Evolutionary conservation across 768 basidiomycete genomes (phyloP).

Genomic region (Phlebiopsis gigantea): DNA sequence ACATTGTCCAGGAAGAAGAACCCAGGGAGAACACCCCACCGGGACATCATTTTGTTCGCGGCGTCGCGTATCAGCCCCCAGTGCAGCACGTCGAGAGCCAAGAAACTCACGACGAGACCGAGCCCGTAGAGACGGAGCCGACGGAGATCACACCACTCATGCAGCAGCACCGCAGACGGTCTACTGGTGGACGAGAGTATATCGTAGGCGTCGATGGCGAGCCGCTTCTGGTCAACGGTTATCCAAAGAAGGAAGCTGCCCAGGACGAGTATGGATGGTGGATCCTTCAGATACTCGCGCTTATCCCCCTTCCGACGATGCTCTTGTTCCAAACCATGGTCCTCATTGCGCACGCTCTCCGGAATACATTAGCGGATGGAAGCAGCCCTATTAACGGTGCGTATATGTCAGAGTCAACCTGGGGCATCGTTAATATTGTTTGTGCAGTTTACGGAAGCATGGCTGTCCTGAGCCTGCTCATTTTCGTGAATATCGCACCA

Average conservation of each 20-base stretch:
- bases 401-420: constrained; percentile 17
- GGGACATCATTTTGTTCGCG: constrained; percentile 18
- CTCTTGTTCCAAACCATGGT: constrained; percentile 47
- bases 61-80: constrained; percentile 19
- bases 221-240: constrained; percentile 6
- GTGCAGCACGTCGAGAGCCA: constrained; percentile 14
- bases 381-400: constrained; percentile 43
- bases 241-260: constrained; percentile 6
- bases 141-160: constrained; percentile 59
- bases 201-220: constrained; percentile 13
- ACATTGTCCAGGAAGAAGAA: constrained; percentile 12
- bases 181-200: constrained; percentile 18
- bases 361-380: constrained; percentile 63
- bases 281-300: constrained; percentile 52
- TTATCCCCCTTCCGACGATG: constrained; percentile 48
- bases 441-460: constrained; percentile 44
- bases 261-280: constrained; percentile 41
- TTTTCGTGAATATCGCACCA: constrained; percentile 57
- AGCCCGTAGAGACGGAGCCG: constrained; percentile 32
- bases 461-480: constrained; percentile 41
- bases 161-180: constrained; percentile 22
- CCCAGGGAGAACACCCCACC: constrained; percentile 7
- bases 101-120: constrained; percentile 9
- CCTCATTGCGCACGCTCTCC: constrained; percentile 39
- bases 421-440: neutral